Evolutionary conservation across 1,139 yeast species (phyloP), one percentile per base, ranked within the genome.

Genomic region (Suhomyces kunorum): DNA sequence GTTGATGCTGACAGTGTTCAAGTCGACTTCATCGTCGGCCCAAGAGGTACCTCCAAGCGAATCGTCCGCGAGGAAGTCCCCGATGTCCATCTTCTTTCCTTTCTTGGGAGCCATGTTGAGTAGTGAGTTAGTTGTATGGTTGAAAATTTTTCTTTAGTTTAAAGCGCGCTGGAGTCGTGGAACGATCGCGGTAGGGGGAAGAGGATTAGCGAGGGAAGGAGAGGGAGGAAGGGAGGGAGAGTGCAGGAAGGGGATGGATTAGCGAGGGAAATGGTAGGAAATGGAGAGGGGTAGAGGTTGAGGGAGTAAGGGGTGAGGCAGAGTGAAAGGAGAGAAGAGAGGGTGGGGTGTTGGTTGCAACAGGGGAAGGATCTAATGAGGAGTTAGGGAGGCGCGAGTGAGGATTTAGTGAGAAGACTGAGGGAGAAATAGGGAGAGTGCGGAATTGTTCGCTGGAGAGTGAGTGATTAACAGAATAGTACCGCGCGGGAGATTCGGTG

Each of bases 81-180:
- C 74, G 57, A 72, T 68, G 64, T 72, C 77, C 78, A 72, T 72
- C 59, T 71, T 72, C 44, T 67, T 63, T 53, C 68, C 70, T 56
- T 72, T 71, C 48, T 73, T 73, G 27, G 45, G 66, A 46, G 63
- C 66, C 66, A 57, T 52, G 41, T 23, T 46, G 41, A 18, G 32
- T 20, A 18, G 8, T 29, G 19, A 16, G 15, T 27, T 25, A 28
- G 32, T 19, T 32, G 30, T 20, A 12, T 36, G n/a, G n/a, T 17
- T 36, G 39, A 32, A 32, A 36, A 36, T 32, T 39, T 39, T 39
- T 39, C 17, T 34, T 32, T 22, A 9, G 15, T 15, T 14, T 28
- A 12, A 9, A 9, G 12, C 18, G 27, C 27, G 17, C 18, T n/a
- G 19, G 16, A 20, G 26, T 20, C 13, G 33, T 19, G 26, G 26